phyloP scores from a whole-genome alignment of 768 basidiomycete species.

The Suillus variegatus region DNA sequence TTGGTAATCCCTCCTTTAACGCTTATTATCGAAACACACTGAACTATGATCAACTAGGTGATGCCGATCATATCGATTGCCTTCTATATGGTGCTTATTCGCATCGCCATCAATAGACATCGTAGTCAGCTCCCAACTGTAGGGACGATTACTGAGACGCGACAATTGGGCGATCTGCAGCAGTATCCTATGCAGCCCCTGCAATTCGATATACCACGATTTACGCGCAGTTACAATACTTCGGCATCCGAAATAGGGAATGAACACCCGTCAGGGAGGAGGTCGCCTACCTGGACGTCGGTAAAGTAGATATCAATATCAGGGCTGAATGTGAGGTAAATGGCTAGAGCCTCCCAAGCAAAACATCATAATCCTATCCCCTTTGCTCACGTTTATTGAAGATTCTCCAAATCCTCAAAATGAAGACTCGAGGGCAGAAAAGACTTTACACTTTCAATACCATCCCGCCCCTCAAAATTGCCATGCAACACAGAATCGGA shows the following conservation, averaged over 20 bases:
- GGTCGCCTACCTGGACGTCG: not conserved
- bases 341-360: not conserved
- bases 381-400: not conserved
- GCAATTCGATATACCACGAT: constrained; percentile 3
- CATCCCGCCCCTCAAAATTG: no score
- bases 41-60: not conserved
- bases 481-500: no score
- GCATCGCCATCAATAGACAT: not conserved
- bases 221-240: not conserved
- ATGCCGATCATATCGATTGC: not conserved
- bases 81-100: not conserved
- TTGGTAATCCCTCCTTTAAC: not conserved
- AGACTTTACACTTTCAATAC: no score
- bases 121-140: not conserved
- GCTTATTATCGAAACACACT: not conserved
- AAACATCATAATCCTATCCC: not conserved
- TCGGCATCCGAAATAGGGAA: not conserved
- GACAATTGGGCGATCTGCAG: not conserved
- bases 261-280: not conserved
- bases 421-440: no score
- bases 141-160: not conserved
- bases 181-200: not conserved
- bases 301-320: not conserved
- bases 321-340: not conserved
- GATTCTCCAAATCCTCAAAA: not conserved